These are phyloP conservation scores for Turnera subulata DNA, from an alignment of 345 rosid species.

Conservation along the genomic window DNA sequence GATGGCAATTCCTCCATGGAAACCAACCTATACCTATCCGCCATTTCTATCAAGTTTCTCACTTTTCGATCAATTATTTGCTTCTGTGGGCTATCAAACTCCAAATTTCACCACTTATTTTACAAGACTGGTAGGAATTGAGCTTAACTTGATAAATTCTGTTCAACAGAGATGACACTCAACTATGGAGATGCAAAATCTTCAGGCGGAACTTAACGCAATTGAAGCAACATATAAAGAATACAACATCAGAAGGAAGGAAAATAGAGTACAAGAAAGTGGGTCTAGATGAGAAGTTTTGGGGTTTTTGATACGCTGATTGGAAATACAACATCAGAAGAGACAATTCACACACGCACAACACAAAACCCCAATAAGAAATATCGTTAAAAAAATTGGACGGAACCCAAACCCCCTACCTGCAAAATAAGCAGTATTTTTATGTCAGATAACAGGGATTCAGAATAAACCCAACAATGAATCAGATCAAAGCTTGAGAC, in stretches of 20 bases:
- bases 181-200: slow-evolving; percentile 39
- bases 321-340: slow-evolving; percentile 83
- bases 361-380: slow-evolving; percentile 13
- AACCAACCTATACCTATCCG: slow-evolving; percentile 46
- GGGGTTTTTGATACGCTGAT: slow-evolving; percentile 44
- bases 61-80: slow-evolving; percentile 8
- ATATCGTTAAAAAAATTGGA: background rate
- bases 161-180: too few relatives aligned
- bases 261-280: slow-evolving; percentile 43
- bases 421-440: slow-evolving; percentile 21
- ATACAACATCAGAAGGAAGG: slow-evolving; percentile 56
- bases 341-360: slow-evolving; percentile 26
- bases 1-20: slow-evolving; percentile 80
- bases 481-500: background rate
- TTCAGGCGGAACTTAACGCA: slow-evolving; percentile 77
- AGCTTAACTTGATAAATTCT: background rate
- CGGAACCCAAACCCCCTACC: slow-evolving; percentile 14
- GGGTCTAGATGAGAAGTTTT: slow-evolving; percentile 37
- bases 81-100: background rate
- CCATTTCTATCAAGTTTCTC: slow-evolving; percentile 40
- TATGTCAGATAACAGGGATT: slow-evolving; percentile 16
- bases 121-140: background rate
- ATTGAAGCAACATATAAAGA: slow-evolving; percentile 73
- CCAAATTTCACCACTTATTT: slow-evolving; percentile 5
- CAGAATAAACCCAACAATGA: slow-evolving; percentile 2